Evolutionary conservation across 371 early-diverging fungal genomes (phyloP).

Genomic region (Coemansia sp.): DNA sequence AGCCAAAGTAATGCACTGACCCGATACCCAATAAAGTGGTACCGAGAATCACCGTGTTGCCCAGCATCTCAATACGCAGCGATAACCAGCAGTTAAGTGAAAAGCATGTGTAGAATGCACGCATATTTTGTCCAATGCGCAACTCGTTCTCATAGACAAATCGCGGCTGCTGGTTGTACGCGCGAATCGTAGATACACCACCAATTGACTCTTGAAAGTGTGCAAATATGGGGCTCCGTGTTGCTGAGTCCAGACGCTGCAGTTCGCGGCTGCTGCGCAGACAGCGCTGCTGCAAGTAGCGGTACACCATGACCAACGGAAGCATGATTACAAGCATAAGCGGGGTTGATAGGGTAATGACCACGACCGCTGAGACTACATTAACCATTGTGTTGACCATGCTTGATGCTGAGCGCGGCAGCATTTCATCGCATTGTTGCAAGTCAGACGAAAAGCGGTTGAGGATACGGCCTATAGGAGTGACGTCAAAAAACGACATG

Average conservation of each 20-base stretch:
- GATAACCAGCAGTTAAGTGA: conserved; percentile 37
- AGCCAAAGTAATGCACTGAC: neutral
- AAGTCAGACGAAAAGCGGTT: conserved; percentile 71
- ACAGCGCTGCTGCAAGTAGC: conserved; percentile 8
- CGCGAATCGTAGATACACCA: conserved; percentile 79
- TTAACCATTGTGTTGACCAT: conserved; percentile 39
- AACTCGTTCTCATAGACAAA: conserved; percentile 68
- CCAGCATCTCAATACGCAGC: conserved; percentile 27
- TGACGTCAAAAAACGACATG: conserved; percentile 24
- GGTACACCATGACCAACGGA: conserved; percentile 1
- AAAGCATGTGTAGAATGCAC: neutral
- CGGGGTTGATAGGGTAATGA: conserved; percentile 54
- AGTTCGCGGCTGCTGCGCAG: conserved; percentile 17
- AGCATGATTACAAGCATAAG: conserved; percentile 11
- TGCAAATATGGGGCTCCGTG: conserved; percentile 76
- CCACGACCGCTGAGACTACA: conserved; percentile 58
- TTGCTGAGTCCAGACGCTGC: conserved; percentile 60
- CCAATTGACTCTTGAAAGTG: conserved; percentile 70
- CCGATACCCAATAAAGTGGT: conserved; percentile 23
- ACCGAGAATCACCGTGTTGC: conserved; percentile 16
- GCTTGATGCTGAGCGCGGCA: conserved; percentile 48
- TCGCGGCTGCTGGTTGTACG: conserved; percentile 66
- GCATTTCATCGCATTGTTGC: conserved; percentile 72
- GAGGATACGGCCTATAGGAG: conserved; percentile 29
- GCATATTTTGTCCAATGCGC: conserved; percentile 69